Evolutionary conservation across 768 basidiomycete species (phyloP).

Genomic region (Suillus lakei): DNA sequence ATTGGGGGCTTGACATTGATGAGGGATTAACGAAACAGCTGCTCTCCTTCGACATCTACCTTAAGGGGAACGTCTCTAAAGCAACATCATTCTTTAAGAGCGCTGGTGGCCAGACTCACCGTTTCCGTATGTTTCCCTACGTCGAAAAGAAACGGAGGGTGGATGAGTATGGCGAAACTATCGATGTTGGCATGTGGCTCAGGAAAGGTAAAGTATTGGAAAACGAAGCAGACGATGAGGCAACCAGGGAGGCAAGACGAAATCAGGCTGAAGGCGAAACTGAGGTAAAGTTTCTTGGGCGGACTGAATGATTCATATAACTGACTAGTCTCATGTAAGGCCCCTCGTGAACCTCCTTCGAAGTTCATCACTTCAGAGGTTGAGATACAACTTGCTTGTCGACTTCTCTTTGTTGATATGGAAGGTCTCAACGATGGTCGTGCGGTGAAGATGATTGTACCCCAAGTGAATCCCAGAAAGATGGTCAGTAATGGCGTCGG

Average conservation of each 20-base stretch:
- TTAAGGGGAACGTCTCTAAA: conserved; percentile 94
- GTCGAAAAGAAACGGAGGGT: conserved; percentile 91
- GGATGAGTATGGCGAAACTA: conserved; percentile 93
- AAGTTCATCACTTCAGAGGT: conserved; percentile 83
- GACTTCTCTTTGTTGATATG: conserved; percentile 91
- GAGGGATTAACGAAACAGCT: conserved; percentile 75
- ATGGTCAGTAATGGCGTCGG: conserved; percentile 59
- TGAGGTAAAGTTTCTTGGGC: conserved; percentile 55
- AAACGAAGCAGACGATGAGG: conserved; percentile 86
- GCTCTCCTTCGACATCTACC: conserved; percentile 93
- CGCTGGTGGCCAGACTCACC: conserved; percentile 66
- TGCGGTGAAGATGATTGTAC: conserved; percentile 94
- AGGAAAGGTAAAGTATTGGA: conserved; percentile 90
- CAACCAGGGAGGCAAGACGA: conserved; percentile 72
- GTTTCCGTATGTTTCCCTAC: conserved; percentile 98
- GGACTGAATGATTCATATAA: neutral
- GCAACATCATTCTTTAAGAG: conserved; percentile 88
- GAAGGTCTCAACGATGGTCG: conserved; percentile 97
- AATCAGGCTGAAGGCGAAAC: conserved; percentile 75
- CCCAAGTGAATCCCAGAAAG: conserved; percentile 95
- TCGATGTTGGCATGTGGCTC: conserved; percentile 97
- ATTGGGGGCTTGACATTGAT: conserved; percentile 78
- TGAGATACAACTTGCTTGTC: conserved; percentile 83
- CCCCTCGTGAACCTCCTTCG: conserved; percentile 83
- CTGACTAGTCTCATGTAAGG: conserved; percentile 54